Base-by-base conservation (phyloP, 768 basidiomycete genomes). In the Tylopilus vinaceipallidus region DNA sequence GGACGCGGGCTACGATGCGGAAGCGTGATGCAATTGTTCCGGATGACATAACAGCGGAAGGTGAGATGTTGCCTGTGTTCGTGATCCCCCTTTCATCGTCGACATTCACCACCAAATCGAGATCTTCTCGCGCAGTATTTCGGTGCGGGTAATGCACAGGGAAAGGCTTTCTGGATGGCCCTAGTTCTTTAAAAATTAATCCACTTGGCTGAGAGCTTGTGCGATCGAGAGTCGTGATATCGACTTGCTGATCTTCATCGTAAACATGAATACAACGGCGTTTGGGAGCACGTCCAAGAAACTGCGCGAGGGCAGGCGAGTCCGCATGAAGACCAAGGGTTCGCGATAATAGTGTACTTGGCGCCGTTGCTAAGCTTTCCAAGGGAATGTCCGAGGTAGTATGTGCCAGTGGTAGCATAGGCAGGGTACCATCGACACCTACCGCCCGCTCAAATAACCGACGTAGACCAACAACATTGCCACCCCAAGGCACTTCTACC, bases 301-400 rank as follows among this genome's bases (percentile, higher is more conserved):
- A 80, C 6, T 69, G 75, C 12, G 78, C 78, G 17, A 80, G 70
- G 1, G 75, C 74, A 23, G 78, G 74, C 8, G 77, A 73, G 47
- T 80, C 79, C n/a, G 64, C 68, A 45, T 81, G 78, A 53, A 74
- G 66, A 22, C 79, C 78, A 11, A 80, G 69, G 8, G 77, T 77
- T 38, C 72, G 70, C 9, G 75, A 73, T 22, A 80, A 55, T n/a
- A 75, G 67, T 7, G 73, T 71, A 24, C 69, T 71, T 17, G 66
- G 63, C 13, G 45, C 26, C n/a, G 47, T 35, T 39, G 47, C 33
- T 17, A 45, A 35, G 41, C 42, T 50, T 41, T 59, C 39, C 23
- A 45, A 30, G 34, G 41, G 37, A 34, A 42, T 1, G 5, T 50
- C 58, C 10, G 46, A 37, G 7, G 42, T 30, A 13, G 19, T 9